Conservation (phyloP, 2,329 filamentous ascomycete species). For the Mycosphaerelloides madeirae region DNA sequence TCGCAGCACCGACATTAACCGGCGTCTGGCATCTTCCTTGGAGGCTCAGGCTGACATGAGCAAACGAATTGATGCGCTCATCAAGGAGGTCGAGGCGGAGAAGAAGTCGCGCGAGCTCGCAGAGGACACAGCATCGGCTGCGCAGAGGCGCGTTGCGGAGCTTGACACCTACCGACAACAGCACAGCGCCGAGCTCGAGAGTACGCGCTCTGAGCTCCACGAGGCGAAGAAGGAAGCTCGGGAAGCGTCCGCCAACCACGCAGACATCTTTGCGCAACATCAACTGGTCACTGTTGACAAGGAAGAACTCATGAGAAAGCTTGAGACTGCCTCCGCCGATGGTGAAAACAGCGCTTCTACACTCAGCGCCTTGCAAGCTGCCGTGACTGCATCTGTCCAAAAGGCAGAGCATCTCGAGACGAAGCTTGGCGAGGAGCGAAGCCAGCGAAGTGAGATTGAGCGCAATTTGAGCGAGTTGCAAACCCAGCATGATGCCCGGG, state of each 20-base stretch:
- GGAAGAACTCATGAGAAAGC: conserved; percentile 65
- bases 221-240: conserved; percentile 70
- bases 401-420: conserved; percentile 72
- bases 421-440: conserved; percentile 77
- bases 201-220: conserved; percentile 79
- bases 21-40: conserved; percentile 76
- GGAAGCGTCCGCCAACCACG: conserved; percentile 71
- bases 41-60: conserved; percentile 76
- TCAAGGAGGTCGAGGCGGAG: conserved; percentile 72
- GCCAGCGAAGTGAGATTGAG: conserved; percentile 70
- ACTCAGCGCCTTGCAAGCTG: conserved; percentile 69
- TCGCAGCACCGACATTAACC: conserved; percentile 68
- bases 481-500: conserved; percentile 75
- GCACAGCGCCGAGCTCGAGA: conserved; percentile 78
- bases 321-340: conserved; percentile 62
- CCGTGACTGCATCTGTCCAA: conserved; percentile 71
- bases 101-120: conserved; percentile 74
- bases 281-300: conserved; percentile 83
- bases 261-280: conserved; percentile 70
- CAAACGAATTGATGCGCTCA: conserved; percentile 64
- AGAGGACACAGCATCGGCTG: conserved; percentile 78
- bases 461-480: conserved; percentile 70
- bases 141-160: conserved; percentile 76
- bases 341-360: conserved; percentile 66
- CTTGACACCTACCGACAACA: conserved; percentile 80